Percentiles rank a stretch among this genome's conserved stretches.
Evolutionary conservation across 2,329 filamentous ascomycete species (phyloP).

Genomic region (Blastomyces gilchristii): DNA sequence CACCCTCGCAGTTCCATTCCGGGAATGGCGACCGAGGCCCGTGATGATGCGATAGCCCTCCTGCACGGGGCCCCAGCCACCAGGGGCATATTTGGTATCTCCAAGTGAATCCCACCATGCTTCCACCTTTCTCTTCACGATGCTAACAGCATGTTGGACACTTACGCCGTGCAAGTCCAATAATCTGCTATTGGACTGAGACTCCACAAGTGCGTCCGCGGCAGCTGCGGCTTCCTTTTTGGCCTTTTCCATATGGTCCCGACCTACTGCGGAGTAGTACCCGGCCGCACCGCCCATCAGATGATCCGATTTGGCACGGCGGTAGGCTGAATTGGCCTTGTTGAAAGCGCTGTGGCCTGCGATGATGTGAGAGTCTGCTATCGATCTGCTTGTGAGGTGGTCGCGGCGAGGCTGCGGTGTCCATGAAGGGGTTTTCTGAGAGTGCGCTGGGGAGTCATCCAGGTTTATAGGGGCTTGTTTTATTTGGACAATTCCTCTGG

Average conservation of each 20-base stretch:
- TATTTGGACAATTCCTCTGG: constrained; percentile 38
- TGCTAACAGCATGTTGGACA: constrained; percentile 70
- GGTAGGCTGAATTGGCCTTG: constrained; percentile 49
- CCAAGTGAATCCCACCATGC: constrained; percentile 68
- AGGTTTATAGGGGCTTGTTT: constrained; percentile 39
- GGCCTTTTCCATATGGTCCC: constrained; percentile 51
- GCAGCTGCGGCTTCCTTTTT: constrained; percentile 52
- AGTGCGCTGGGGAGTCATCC: not conserved
- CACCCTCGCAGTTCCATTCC: constrained; percentile 62
- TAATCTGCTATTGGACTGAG: constrained; percentile 50
- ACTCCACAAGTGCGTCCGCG: constrained; percentile 59
- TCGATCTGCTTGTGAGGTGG: constrained; percentile 23
- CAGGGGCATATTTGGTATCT: constrained; percentile 47
- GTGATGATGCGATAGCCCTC: constrained; percentile 66
- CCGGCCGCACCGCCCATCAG: constrained; percentile 65
- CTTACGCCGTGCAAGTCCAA: constrained; percentile 78
- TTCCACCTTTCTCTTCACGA: constrained; percentile 56
- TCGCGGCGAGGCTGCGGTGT: constrained; percentile 16
- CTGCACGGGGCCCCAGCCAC: constrained; percentile 37
- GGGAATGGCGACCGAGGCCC: constrained; percentile 67
- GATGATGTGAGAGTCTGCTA: constrained; percentile 37
- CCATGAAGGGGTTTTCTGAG: constrained; percentile 13
- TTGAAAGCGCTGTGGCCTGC: constrained; percentile 44
- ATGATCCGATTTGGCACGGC: constrained; percentile 56
- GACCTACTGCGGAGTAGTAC: constrained; percentile 63